phyloP scores from a whole-genome alignment of 345 rosid genomes.

The Gossypium turneri region DNA sequence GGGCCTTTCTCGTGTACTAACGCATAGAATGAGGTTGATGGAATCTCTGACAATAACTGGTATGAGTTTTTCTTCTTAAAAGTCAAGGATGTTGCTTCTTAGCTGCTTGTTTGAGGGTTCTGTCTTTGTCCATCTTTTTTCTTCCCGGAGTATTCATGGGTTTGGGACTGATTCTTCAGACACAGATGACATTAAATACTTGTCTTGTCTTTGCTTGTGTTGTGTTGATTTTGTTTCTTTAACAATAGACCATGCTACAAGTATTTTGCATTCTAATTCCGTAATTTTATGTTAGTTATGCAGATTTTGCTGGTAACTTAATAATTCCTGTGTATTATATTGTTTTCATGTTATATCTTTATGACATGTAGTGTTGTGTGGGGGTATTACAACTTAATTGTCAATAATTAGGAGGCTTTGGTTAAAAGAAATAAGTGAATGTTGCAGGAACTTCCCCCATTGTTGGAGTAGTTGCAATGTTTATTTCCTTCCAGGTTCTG shows the following conservation, averaged over 20 bases:
- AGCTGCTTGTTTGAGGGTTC: background rate
- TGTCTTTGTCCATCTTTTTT: background rate
- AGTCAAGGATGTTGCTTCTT: background rate
- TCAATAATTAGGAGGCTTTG: background rate
- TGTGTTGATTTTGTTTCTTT: background rate
- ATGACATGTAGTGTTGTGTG: no score
- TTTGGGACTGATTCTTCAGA: background rate
- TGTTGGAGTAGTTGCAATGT: background rate
- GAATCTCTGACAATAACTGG: background rate
- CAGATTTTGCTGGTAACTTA: no score
- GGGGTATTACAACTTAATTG: no score
- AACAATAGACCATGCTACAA: no score
- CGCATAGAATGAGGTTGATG: background rate
- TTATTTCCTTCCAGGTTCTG: constrained; percentile 1
- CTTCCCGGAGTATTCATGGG: background rate
- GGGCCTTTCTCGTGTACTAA: background rate
- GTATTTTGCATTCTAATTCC: no score
- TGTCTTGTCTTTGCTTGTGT: background rate
- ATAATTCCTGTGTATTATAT: no score
- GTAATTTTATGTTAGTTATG: no score
- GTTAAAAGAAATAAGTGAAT: background rate
- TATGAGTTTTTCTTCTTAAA: background rate
- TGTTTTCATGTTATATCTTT: no score
- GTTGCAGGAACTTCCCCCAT: constrained; percentile 1
- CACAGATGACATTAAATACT: background rate